Conservation (phyloP, 371 early-diverging fungal species). For the Homolaphlyctis polyrhiza region DNA sequence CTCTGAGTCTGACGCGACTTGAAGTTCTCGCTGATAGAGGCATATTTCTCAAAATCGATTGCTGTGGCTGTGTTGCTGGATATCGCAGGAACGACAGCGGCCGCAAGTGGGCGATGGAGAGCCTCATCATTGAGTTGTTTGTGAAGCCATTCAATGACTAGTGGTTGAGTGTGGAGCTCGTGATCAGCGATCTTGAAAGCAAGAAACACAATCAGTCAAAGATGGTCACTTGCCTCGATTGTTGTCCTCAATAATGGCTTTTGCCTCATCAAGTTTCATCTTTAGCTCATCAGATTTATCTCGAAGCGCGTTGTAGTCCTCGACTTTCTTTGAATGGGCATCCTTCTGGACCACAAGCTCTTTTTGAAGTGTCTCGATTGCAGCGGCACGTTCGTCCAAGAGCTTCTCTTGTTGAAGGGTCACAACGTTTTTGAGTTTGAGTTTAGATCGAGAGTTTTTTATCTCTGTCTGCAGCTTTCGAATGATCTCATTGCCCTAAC, state of each 20-base stretch:
- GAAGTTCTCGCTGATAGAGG: not conserved
- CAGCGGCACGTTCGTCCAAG: conserved; percentile 31
- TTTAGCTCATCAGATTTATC: conserved; percentile 22
- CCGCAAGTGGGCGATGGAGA: conserved; percentile 19
- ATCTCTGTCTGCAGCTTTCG: conserved; percentile 40
- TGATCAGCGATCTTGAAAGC: not conserved
- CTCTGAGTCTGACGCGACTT: not conserved
- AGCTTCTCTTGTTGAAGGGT: conserved; percentile 48
- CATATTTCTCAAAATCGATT: conserved; percentile 2
- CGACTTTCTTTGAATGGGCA: conserved; percentile 7
- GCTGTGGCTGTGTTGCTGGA: not conserved
- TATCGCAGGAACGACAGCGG: not conserved
- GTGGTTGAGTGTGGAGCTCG: too few relatives aligned
- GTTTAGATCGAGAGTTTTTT: conserved; percentile 34
- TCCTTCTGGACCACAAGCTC: conserved; percentile 27
- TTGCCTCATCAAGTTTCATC: conserved; percentile 29
- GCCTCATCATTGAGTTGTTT: conserved; percentile 51
- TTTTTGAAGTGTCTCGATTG: conserved; percentile 30
- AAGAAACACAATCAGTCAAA: not conserved
- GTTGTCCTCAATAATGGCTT: conserved; percentile 42
- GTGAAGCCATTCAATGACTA: conserved; percentile 51
- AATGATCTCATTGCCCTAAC: conserved; percentile 48
- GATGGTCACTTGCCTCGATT: conserved; percentile 37
- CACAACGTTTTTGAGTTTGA: conserved; percentile 47
- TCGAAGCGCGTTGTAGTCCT: conserved; percentile 8